Conservation (phyloP, 1,284 basidiomycete species). For the Fomitopsis palustris region DNA sequence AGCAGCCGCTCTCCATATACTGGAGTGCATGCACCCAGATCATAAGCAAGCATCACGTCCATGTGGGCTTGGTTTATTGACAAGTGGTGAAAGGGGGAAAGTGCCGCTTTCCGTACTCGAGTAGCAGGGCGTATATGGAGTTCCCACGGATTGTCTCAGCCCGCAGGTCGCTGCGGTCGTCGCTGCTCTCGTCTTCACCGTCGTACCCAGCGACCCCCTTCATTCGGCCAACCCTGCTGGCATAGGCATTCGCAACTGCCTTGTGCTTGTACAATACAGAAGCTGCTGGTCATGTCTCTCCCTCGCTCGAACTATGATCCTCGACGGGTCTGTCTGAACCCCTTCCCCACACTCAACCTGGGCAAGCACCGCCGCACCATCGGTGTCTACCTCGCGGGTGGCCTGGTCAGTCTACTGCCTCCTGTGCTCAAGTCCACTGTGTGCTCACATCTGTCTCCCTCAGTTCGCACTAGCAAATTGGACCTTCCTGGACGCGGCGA, state of each 20-base stretch:
- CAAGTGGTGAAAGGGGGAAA: no score
- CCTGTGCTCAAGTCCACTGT: not conserved
- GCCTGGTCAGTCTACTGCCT: constrained; percentile 60
- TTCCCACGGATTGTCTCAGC: not conserved
- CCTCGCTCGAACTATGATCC: constrained; percentile 85
- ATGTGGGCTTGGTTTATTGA: no score
- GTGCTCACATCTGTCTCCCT: not conserved
- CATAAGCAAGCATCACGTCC: no score
- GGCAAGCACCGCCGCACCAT: constrained; percentile 74
- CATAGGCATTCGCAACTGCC: not conserved
- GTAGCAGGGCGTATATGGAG: not conserved
- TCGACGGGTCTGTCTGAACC: constrained; percentile 77
- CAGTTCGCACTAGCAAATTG: constrained; percentile 94
- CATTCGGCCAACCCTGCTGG: not conserved
- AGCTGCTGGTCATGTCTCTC: constrained; percentile 48
- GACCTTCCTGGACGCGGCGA: constrained; percentile 93
- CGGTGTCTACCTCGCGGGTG: constrained; percentile 91
- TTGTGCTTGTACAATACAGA: not conserved
- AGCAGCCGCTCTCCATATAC: no score
- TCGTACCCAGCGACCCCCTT: not conserved
- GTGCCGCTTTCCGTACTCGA: no score
- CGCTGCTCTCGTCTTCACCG: not conserved
- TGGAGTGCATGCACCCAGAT: no score
- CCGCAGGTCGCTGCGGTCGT: not conserved
- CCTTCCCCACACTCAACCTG: constrained; percentile 61